Base-by-base conservation (phyloP, 2,329 filamentous ascomycete species). In the Sarocladiaceae sp. region DNA sequence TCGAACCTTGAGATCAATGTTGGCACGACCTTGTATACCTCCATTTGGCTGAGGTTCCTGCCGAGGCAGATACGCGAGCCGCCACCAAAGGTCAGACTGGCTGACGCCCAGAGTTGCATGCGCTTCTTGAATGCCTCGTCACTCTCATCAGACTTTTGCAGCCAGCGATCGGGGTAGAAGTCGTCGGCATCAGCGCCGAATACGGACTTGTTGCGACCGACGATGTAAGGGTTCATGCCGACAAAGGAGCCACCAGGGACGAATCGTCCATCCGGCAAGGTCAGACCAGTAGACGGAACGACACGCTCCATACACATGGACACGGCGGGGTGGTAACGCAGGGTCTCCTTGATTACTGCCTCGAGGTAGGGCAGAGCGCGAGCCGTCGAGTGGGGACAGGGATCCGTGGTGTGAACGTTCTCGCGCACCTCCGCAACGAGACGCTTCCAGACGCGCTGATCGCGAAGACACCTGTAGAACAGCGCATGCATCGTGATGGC, bases 111-210 rank as follows among this genome's bases (percentile, higher is more conserved):
- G 8, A 57, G 53, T 15, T 60, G 55, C 23, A 68, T 54, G 2
- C 74, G 64, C 44, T 53, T 53, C 53, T 66, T 52, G 49, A 63
- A 74, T 3, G 54, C 62, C 4, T 60, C 64, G 2, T 51, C 55
- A 13, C 59, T 58, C 2, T 57, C 53, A 12, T 48, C 44, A 8
- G 46, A 36, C 3, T 26, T 15, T 18, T 59, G 58, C n/a, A 79
- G 58, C 72, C 74, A 79, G 22, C 76, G 63, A 56, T 75, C 73
- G 0, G 76, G 74, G 3, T 63, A 62, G 59, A 77, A 79, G 4
- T 58, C 54, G 13, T 74, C 67, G 1, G 69, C 66, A 53, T 78
- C 74, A 0, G 66, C 57, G 1, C 73, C 75, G 53, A 71, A 78
- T 3, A 73, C 59, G 0, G 40, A 54, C 36, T 60, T 62, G 58